Evolutionary conservation across 1,139 yeast species (phyloP).

Genomic region (Blastobotrys petasosporus): DNA sequence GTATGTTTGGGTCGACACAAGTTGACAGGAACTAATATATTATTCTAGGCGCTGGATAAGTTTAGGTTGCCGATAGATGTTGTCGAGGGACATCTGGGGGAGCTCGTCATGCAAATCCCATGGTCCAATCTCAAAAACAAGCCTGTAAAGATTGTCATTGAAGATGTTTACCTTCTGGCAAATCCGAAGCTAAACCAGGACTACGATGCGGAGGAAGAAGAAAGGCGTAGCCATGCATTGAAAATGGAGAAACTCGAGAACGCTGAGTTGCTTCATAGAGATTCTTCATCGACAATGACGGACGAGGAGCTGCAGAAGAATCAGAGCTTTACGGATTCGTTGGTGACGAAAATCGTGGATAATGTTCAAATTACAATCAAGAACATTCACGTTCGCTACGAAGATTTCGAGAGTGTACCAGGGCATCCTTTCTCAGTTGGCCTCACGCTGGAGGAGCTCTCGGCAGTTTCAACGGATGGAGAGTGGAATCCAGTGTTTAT

Average conservation of each 20-base stretch:
- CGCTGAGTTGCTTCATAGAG: constrained; percentile 50
- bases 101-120: constrained; percentile 84
- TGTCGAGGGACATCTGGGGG: constrained; percentile 87
- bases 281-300: constrained; percentile 30
- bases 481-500: constrained; percentile 85
- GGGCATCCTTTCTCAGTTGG: constrained; percentile 76
- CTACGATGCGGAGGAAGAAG: constrained; percentile 62
- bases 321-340: constrained; percentile 79
- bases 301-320: constrained; percentile 48
- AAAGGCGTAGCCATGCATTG: constrained; percentile 53
- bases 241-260: constrained; percentile 65
- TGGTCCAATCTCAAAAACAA: constrained; percentile 93
- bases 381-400: constrained; percentile 87
- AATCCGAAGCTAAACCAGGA: constrained; percentile 52
- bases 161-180: constrained; percentile 80
- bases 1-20: constrained; percentile 23
- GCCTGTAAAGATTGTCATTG: constrained; percentile 86
- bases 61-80: constrained; percentile 83
- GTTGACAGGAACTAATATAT: background rate
- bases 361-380: constrained; percentile 89
- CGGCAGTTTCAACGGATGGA: constrained; percentile 85
- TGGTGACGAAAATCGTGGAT: constrained; percentile 85
- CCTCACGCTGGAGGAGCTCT: constrained; percentile 71
- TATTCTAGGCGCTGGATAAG: constrained; percentile 72
- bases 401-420: constrained; percentile 52